A percentile compares a stretch with the other conserved stretches of the same genome.
These are phyloP conservation scores for Mycena rebaudengoi DNA, from an alignment of 768 basidiomycete genomes.

Conservation along the genomic window DNA sequence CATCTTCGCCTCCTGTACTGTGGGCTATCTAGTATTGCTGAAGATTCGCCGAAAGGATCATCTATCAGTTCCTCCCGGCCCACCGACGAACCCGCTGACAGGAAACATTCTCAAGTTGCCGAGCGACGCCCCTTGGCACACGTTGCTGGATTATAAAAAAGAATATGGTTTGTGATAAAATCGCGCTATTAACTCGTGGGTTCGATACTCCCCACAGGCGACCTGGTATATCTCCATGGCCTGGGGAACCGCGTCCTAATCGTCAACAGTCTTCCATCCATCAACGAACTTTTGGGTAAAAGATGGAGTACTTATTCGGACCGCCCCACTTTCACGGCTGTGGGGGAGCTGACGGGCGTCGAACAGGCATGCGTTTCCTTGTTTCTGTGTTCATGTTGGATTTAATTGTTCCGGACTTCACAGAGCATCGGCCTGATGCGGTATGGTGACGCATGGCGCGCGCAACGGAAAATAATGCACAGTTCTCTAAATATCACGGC, in stretches of 20 bases:
- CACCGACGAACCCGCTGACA: background rate
- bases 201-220: constrained; percentile 24
- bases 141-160: background rate
- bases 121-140: background rate
- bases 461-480: constrained; percentile 39
- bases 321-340: constrained; percentile 37
- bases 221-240: constrained; percentile 37
- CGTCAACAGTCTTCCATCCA: constrained; percentile 36
- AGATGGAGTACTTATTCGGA: constrained; percentile 38
- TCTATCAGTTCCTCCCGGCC: constrained; percentile 2
- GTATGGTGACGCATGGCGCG: constrained; percentile 14
- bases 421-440: constrained; percentile 31
- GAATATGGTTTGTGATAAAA: constrained; percentile 4
- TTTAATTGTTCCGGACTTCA: background rate
- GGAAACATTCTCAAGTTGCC: background rate
- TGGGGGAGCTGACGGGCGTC: constrained; percentile 40
- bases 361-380: constrained; percentile 14
- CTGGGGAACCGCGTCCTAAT: constrained; percentile 39
- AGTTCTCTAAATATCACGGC: constrained; percentile 37
- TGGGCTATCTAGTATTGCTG: no score
- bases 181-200: background rate
- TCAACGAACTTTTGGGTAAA: constrained; percentile 39
- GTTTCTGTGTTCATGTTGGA: background rate
- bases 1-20: no score
- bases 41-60: no score